A percentile compares a stretch with the other conserved stretches of the same genome.
Conservation (phyloP, 139 green algal genomes). For the Choricystis sp. region DNA sequence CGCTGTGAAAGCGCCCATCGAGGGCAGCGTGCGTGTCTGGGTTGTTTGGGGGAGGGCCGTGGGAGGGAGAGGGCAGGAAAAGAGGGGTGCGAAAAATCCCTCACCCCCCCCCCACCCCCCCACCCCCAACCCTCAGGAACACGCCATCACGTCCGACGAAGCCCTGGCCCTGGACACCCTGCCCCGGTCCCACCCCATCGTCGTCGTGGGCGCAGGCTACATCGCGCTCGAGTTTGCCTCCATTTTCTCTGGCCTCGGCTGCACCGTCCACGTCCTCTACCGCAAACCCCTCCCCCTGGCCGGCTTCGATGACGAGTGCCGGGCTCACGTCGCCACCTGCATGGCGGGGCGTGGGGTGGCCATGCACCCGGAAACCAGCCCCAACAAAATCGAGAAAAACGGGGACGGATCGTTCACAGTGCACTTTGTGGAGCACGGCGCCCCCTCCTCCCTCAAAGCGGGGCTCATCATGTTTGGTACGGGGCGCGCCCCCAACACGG, state of each 20-base stretch:
- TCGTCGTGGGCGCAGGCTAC: slow-evolving; percentile 85
- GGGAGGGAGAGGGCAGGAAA: too few species aligned
- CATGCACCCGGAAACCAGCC: neutral
- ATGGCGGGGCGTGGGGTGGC: slow-evolving; percentile 13
- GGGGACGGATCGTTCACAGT: slow-evolving; percentile 13
- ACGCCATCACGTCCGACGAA: slow-evolving; percentile 84
- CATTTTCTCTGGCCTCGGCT: slow-evolving; percentile 83
- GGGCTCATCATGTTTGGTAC: slow-evolving; percentile 74
- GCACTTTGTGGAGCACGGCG: slow-evolving; percentile 8
- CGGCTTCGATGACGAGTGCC: slow-evolving; percentile 54
- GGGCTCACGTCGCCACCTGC: slow-evolving; percentile 36
- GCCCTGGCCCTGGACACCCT: slow-evolving; percentile 61
- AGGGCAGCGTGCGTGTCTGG: slow-evolving; percentile 36
- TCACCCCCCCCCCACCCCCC: too few species aligned
- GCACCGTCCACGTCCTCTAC: slow-evolving; percentile 58
- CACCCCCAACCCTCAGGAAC: too few species aligned
- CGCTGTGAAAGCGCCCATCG: slow-evolving; percentile 55
- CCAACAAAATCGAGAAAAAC: slow-evolving; percentile 12
- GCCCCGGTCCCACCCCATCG: slow-evolving; percentile 44
- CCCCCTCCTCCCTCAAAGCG: slow-evolving; percentile 1
- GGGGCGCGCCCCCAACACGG: slow-evolving; percentile 62
- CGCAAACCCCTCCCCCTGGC: slow-evolving; percentile 2
- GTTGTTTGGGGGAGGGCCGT: too few species aligned
- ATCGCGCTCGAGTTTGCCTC: slow-evolving; percentile 92
- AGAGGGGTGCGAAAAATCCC: neutral